phyloP scores from a whole-genome alignment of 2,329 filamentous ascomycete genomes.

The Diaporthe sp. region DNA sequence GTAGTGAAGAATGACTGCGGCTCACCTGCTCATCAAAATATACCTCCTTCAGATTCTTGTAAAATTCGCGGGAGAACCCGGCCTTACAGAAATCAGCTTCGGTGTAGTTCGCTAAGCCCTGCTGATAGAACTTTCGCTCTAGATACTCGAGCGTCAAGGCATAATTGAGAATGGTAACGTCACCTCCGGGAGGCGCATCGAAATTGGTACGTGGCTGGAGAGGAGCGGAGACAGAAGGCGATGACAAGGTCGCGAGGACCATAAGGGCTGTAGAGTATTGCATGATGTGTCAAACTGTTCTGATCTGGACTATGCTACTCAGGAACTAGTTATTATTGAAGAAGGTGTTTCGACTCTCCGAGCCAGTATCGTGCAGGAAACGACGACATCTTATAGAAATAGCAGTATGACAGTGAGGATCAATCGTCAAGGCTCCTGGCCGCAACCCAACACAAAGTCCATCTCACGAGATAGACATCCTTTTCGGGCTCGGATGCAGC shows the following conservation, averaged over 20 bases:
- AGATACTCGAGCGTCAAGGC: slow-evolving; percentile 64
- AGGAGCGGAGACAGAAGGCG: neutral
- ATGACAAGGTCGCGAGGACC: slow-evolving; percentile 7
- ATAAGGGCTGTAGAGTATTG: neutral
- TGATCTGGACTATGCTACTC: neutral
- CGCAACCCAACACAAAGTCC: too few relatives aligned
- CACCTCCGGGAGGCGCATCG: slow-evolving; percentile 37
- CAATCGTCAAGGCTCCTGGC: too few relatives aligned
- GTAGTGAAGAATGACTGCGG: neutral
- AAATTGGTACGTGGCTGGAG: slow-evolving; percentile 33
- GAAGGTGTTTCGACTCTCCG: too few relatives aligned
- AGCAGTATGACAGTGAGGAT: neutral
- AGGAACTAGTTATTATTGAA: neutral
- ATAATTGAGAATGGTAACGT: slow-evolving; percentile 55
- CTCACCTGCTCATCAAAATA: slow-evolving; percentile 60
- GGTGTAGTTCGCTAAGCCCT: slow-evolving; percentile 68
- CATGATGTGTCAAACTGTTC: slow-evolving; percentile 1
- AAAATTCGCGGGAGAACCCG: slow-evolving; percentile 53
- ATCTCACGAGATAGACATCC: neutral
- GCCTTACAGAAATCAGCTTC: slow-evolving; percentile 10
- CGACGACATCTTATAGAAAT: neutral
- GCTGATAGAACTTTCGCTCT: slow-evolving; percentile 71
- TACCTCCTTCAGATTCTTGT: slow-evolving; percentile 67
- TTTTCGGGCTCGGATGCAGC: neutral
- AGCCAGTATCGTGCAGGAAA: neutral